Conservation (phyloP, 2,329 filamentous ascomycete genomes). For the Fusarium sublunatum region DNA sequence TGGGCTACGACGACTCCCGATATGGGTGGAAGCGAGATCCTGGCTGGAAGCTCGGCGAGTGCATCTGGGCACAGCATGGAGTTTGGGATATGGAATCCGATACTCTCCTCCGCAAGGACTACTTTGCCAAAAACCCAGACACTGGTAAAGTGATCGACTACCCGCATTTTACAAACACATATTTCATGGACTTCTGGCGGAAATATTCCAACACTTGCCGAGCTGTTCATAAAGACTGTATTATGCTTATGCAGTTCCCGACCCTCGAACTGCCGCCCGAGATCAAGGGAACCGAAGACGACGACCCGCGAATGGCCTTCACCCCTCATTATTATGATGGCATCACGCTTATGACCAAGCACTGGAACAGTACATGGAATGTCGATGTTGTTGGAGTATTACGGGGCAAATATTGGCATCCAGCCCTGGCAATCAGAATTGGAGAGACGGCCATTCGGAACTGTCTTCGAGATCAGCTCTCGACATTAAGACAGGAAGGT, state of each 20-base stretch:
- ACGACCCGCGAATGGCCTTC: conserved; percentile 91
- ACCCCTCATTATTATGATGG: conserved; percentile 97
- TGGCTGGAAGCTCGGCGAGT: conserved; percentile 92
- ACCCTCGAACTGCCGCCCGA: conserved; percentile 90
- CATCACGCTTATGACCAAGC: conserved; percentile 96
- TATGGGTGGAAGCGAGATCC: conserved; percentile 93
- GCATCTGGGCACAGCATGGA: conserved; percentile 95
- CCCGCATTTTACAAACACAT: conserved; percentile 87
- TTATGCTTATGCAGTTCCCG: conserved; percentile 91
- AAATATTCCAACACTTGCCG: conserved; percentile 80
- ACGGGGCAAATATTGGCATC: conserved; percentile 86
- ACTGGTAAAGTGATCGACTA: conserved; percentile 82
- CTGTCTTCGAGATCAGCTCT: conserved; percentile 88
- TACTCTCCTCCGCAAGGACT: conserved; percentile 82
- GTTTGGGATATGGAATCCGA: conserved; percentile 90
- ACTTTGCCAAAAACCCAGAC: conserved; percentile 83
- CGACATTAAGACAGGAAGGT: conserved; percentile 85
- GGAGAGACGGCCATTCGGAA: conserved; percentile 95
- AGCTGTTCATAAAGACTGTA: conserved; percentile 78
- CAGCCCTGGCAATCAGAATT: conserved; percentile 90
- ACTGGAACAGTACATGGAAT: conserved; percentile 98
- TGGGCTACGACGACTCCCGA: conserved; percentile 83
- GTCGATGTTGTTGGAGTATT: conserved; percentile 94
- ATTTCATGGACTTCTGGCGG: conserved; percentile 89
- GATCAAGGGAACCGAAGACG: conserved; percentile 88